Base-by-base conservation (phyloP, 2,329 filamentous ascomycete genomes). In the Aspergillus pseudoterreus region DNA sequence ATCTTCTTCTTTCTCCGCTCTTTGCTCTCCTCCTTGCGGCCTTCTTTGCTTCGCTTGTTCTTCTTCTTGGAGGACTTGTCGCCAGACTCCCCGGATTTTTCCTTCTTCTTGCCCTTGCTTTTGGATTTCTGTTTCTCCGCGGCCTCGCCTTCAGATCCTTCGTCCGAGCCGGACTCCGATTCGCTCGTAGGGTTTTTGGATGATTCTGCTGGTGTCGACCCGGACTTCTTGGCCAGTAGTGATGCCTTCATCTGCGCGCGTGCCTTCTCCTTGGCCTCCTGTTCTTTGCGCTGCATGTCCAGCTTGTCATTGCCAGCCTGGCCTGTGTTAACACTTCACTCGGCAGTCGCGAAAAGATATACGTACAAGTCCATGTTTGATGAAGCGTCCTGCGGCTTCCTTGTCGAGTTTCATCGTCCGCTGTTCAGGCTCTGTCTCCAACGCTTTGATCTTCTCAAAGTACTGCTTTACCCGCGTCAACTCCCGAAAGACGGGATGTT, bases 381-480 rank as follows among this genome's bases (percentile, higher is more conserved):
- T 85, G 54, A 99, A 88, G 46, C 92, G 82, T 47, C 82, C 83
- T 12, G 90, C 88, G 5, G 90, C 92, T 58, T 83, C 82, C 61
- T 88, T 92, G 65, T 96, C 81, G 21, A 87, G 64, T 19, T 71
- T 82, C 56, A 89, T 74, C 1, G 75, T 80, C 30, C 80, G 79
- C 63, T 82, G 77, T 48, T 75, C 71, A 3, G 80, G 78, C 1
- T 82, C 81, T 6, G 77, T 80, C 71, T 96, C 91, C 3, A 84
- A 81, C 12, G 78, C 77, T 66, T 94, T 90, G 68, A 97, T 92
- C 76, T 97, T 99, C 53, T 82, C 84, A 72, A 96, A 95, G 71
- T 97, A 97, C 67, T 91, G 87, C 70, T 86, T 90, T 49, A 97
- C 86, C 51, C 94, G 85, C 52, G 84, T 86, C 56, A 99, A 81